Base-by-base conservation (phyloP, 179 eudicot genomes). In the Beta lomatogona region DNA sequence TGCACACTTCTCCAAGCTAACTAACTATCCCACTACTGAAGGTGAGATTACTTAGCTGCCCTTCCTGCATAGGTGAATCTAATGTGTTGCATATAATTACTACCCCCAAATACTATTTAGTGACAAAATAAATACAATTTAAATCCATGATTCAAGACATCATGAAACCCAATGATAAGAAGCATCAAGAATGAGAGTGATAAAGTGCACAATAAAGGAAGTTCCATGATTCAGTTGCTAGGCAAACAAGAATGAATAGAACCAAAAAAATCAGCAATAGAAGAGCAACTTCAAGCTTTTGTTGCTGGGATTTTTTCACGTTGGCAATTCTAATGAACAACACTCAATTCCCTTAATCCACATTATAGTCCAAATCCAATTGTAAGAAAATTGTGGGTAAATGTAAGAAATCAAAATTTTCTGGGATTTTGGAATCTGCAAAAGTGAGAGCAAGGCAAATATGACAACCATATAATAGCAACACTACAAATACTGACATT, bases 321-420 rank as follows among this genome's bases (percentile, higher is more conserved):
- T 77, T 86, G 73, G 28, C 28, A 25, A 25, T 25, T 25, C 53
- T 61, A 53, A 71, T 67, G 50, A 53, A 50, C 21, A 57, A 79
- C 31, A 77, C 86, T 80, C 53, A 59, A 31, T 55, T 77, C 75
- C 59, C 81, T 75, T 71, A 75, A 85, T 78, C 89, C 70, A 87
- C 97, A 92, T 91, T 86, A 90, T 86, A 76, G 73, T 58, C 46
- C 69, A 45, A 1, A 74, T 57, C 77, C 77, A 81, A 81, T 79
- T 83, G 80, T 79, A 78, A 67, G 54, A 81, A 15, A 50, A 75
- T 61, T 18, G 45, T 19, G 61, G 70, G 48, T 36, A 11, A 48
- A 9, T 25, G 28, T 25, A 25, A 25, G 28, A 25, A 25, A 25
- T 25, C 28, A 25, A 25, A 25, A 25, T 25, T 58, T 18, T n/a